These are phyloP conservation scores for Avena insularis DNA, from an alignment of 176 grass and related monocot species.

Conservation along the genomic window DNA sequence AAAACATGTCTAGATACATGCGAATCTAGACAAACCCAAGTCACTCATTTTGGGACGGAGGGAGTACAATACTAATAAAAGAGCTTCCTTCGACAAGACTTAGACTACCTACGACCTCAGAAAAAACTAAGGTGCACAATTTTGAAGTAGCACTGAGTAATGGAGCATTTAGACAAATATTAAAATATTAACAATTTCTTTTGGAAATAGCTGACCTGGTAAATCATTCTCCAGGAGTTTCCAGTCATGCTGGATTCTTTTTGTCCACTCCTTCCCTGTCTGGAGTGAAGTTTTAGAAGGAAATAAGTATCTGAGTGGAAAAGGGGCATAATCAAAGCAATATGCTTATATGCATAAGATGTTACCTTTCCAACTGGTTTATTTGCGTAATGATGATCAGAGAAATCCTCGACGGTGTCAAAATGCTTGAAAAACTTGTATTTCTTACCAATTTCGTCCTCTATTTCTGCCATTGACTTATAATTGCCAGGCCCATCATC, in stretches of 20 bases:
- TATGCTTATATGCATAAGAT: not conserved
- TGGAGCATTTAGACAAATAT: slow-evolving; percentile 2
- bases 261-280: slow-evolving; percentile 77
- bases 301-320: not conserved
- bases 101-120: not conserved
- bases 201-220: slow-evolving; percentile 60
- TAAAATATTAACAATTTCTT: slow-evolving; percentile 3
- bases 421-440: slow-evolving; percentile 88
- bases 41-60: too few relatives aligned
- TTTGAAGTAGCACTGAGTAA: not conserved
- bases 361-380: slow-evolving; percentile 56
- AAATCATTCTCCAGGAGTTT: slow-evolving; percentile 83
- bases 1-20: too few relatives aligned
- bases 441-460: slow-evolving; percentile 69
- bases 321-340: slow-evolving; percentile 9
- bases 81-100: slow-evolving; percentile 10
- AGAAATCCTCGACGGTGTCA: slow-evolving; percentile 74
- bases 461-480: slow-evolving; percentile 65
- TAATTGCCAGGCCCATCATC: slow-evolving; percentile 32
- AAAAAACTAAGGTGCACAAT: slow-evolving; percentile 20
- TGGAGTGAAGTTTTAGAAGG: slow-evolving; percentile 35
- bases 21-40: too few relatives aligned
- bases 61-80: not conserved
- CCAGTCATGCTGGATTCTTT: slow-evolving; percentile 91
- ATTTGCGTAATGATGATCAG: slow-evolving; percentile 74